These are phyloP conservation scores for Ramalina intermedia DNA, from an alignment of 495 filamentous ascomycete species.

Conservation along the genomic window DNA sequence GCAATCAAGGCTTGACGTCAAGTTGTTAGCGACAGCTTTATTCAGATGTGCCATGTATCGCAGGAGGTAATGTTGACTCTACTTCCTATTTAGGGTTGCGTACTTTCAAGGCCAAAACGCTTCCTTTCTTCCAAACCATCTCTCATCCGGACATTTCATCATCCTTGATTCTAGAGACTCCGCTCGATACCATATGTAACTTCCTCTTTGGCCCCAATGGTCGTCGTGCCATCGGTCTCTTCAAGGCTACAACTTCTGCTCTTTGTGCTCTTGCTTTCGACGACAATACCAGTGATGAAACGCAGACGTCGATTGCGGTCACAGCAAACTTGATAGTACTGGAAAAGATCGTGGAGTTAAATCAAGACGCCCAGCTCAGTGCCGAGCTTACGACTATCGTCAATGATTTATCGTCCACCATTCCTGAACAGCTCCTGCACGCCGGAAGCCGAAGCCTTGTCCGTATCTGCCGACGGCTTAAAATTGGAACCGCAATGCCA, in stretches of 20 bases:
- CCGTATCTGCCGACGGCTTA: slow-evolving; percentile 6
- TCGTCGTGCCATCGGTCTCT: slow-evolving; percentile 27
- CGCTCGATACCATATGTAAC: slow-evolving; percentile 42
- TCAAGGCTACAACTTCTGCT: slow-evolving; percentile 15
- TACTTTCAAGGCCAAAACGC: slow-evolving; percentile 24
- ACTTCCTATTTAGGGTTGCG: background rate
- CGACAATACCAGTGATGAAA: background rate
- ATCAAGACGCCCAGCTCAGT: slow-evolving; percentile 20
- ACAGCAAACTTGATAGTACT: slow-evolving; percentile 20
- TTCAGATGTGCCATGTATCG: too few relatives aligned
- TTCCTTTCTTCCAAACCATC: slow-evolving; percentile 39
- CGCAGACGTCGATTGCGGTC: slow-evolving; percentile 10
- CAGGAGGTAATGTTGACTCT: too few relatives aligned
- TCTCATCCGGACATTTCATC: slow-evolving; percentile 35
- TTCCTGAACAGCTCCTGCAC: slow-evolving; percentile 15
- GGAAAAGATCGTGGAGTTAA: slow-evolving; percentile 17
- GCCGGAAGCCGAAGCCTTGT: slow-evolving; percentile 11
- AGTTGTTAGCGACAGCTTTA: too few relatives aligned
- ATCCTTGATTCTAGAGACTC: slow-evolving; percentile 39
- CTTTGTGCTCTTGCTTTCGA: slow-evolving; percentile 1
- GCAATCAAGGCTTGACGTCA: too few relatives aligned
- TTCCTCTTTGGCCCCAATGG: slow-evolving; percentile 38
- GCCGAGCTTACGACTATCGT: slow-evolving; percentile 16
- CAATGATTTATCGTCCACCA: slow-evolving; percentile 15
- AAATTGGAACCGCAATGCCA: slow-evolving; percentile 6